These are phyloP conservation scores for Penicillium corylophilum DNA, from an alignment of 2,329 filamentous ascomycete species.

Conservation along the genomic window DNA sequence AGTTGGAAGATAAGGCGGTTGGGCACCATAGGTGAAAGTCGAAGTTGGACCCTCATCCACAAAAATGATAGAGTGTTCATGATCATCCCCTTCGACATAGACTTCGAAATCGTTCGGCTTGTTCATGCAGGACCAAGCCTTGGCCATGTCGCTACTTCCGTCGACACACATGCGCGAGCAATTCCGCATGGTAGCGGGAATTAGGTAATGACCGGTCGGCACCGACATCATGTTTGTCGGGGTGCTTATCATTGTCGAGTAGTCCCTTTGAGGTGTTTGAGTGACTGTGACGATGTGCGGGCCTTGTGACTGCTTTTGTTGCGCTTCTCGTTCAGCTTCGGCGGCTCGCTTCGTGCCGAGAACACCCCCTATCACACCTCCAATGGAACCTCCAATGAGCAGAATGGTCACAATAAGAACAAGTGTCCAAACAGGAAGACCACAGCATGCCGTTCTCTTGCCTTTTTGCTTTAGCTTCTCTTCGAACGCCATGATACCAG, in stretches of 20 bases:
- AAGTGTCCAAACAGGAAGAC: conserved; percentile 54
- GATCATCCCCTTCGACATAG: conserved; percentile 25
- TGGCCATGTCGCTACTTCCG: conserved; percentile 40
- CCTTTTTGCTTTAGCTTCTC: conserved; percentile 48
- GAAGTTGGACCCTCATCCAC: conserved; percentile 38
- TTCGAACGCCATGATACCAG: conserved; percentile 42
- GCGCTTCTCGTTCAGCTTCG: conserved; percentile 25
- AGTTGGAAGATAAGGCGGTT: conserved; percentile 52
- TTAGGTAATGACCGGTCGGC: conserved; percentile 50
- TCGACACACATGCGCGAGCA: conserved; percentile 52
- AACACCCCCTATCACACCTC: conserved; percentile 55
- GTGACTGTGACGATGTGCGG: conserved; percentile 48
- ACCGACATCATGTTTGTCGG: conserved; percentile 47
- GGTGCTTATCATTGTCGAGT: conserved; percentile 49
- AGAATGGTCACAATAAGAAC: conserved; percentile 48
- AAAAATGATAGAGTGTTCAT: conserved; percentile 37
- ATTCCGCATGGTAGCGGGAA: conserved; percentile 50
- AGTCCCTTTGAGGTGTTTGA: conserved; percentile 50
- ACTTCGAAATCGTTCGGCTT: conserved; percentile 34
- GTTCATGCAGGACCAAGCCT: conserved; percentile 53
- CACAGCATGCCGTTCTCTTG: conserved; percentile 47
- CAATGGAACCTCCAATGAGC: conserved; percentile 51
- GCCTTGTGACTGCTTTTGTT: conserved; percentile 13
- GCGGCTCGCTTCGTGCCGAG: conserved; percentile 46
- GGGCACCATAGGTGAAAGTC: conserved; percentile 59